phyloP scores from a whole-genome alignment of 345 rosid species.

The Reutealis trisperma region DNA sequence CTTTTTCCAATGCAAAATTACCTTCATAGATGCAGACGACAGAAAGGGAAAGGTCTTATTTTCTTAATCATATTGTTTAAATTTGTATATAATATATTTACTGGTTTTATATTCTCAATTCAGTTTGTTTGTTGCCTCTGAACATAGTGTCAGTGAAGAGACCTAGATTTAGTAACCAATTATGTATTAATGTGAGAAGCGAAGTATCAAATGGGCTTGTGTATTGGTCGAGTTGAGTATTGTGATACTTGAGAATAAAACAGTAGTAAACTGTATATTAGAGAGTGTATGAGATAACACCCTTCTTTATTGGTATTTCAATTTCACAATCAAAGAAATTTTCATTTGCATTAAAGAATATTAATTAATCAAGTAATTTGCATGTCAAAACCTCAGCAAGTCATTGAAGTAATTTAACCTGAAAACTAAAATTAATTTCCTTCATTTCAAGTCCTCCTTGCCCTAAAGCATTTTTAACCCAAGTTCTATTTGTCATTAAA shows the following conservation, averaged over 20 bases:
- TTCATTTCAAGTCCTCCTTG: neutral
- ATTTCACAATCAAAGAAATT: neutral
- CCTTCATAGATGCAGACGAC: slow-evolving; percentile 40
- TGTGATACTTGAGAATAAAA: neutral
- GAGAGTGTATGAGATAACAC: too few species aligned
- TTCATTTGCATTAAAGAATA: neutral
- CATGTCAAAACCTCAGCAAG: too few species aligned
- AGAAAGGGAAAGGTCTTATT: slow-evolving; percentile 56
- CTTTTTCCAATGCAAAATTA: slow-evolving; percentile 58
- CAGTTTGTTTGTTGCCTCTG: neutral
- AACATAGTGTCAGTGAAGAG: too few species aligned
- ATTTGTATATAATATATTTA: too few species aligned
- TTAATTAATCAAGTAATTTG: too few species aligned
- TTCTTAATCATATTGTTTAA: neutral
- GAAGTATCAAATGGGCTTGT: too few species aligned
- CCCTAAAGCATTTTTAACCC: neutral
- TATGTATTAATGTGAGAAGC: neutral
- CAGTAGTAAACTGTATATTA: neutral
- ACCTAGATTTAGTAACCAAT: too few species aligned
- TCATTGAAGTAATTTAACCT: neutral
- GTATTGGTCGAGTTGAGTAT: too few species aligned
- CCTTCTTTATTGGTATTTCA: neutral
- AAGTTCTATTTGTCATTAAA: too few species aligned
- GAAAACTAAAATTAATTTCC: too few species aligned
- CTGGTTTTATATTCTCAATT: neutral